Conservation (phyloP, 2,329 filamentous ascomycete species). For the Xylariomycetidae sp. region DNA sequence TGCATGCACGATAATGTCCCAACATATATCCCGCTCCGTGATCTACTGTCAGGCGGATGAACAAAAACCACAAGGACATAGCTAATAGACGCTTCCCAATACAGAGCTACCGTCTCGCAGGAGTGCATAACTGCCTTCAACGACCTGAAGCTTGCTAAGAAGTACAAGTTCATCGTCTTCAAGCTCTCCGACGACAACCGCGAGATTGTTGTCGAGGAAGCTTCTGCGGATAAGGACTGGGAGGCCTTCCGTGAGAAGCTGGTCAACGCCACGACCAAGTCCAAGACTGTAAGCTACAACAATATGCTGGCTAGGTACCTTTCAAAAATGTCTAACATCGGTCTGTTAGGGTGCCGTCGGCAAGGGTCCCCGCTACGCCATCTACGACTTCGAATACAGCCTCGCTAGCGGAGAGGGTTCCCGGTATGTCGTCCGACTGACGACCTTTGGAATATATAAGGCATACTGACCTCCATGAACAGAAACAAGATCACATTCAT, state of each 20-base stretch:
- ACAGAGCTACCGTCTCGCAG: constrained; percentile 65
- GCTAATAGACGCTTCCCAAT: constrained; percentile 14
- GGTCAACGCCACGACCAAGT: constrained; percentile 67
- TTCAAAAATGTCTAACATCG: too few species aligned
- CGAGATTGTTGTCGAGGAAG: constrained; percentile 75
- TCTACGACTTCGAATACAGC: constrained; percentile 80
- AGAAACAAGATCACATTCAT: constrained; percentile 79
- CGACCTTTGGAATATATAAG: too few species aligned
- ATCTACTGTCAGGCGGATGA: too few species aligned
- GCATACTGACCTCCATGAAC: too few species aligned
- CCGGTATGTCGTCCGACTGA: constrained; percentile 41
- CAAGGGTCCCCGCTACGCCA: constrained; percentile 75
- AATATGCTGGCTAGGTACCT: constrained; percentile 32
- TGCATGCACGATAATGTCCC: too few species aligned
- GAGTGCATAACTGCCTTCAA: constrained; percentile 72
- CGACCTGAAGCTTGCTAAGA: constrained; percentile 77
- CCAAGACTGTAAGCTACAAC: constrained; percentile 54
- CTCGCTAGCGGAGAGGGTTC: constrained; percentile 67
- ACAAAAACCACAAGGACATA: too few species aligned
- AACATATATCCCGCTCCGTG: too few species aligned
- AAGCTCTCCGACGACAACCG: constrained; percentile 81
- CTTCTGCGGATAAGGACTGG: constrained; percentile 63
- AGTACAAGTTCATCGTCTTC: constrained; percentile 83
- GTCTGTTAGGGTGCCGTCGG: constrained; percentile 47
- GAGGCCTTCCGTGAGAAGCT: constrained; percentile 73